Evolutionary conservation across 2,329 filamentous ascomycete species (phyloP), one percentile per base, ranked within the genome.

Genomic region (Fusarium sambucinum): DNA sequence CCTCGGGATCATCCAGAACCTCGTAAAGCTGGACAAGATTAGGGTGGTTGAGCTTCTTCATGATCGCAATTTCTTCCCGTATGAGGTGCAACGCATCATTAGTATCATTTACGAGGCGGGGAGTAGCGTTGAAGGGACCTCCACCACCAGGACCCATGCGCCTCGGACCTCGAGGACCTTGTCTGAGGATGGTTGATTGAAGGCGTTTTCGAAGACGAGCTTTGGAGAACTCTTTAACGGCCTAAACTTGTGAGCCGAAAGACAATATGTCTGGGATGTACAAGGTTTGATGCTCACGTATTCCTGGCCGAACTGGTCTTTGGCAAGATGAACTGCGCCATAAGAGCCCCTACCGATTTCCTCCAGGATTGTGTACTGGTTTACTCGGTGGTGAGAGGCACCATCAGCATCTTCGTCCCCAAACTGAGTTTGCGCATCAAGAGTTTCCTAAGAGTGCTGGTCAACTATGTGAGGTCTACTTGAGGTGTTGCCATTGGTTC

Each of bases 331-430:
- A 16, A 99, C 96, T 13, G 94, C 91, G 10, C 96, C 96, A 78
- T 97, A 99, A 0, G 95, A 98, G 19, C 96, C 96, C 69, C 94
- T 87, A n/a, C 96, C 96, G 73, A 99, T 97, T 83, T 98, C 95
- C 77, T 97, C 92, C 78, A 92, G 90, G 75, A 99, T 96, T 59
- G 91, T 85, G 78, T 98, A 99, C 80, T 98, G 95, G 78, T 98
- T 98, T 81, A 98, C 95, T 59, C 89, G 88, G 76, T 96, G 93
- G 76, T 96, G 89, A 4, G 91, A 89, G 51, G 85, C 87, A 27
- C 94, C 94, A 75, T 97, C 93, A 70, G 90, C 85, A 72, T 95
- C 91, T 77, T 94, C 94, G 74, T 90, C 96, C 64, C 88, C 90
- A 79, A 96, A 97, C 76, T 96, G 90, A 30, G 93, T 94, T 61